These are phyloP conservation scores for Delonix regia DNA, from an alignment of 306 rosid genomes.

Conservation along the genomic window DNA sequence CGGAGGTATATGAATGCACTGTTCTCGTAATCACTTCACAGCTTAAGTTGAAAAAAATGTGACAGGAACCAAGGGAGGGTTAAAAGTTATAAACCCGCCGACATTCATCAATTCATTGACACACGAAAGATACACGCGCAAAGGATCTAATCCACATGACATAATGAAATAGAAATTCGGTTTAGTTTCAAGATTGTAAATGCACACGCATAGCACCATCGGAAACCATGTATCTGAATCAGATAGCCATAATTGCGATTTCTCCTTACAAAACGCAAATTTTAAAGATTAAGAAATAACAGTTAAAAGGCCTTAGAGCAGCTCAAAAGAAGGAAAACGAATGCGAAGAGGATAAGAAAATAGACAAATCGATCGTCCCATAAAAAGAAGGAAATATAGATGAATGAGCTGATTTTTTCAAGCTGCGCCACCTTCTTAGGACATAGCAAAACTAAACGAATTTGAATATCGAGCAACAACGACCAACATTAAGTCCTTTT, in stretches of 20 bases:
- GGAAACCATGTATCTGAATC: slow-evolving; percentile 23
- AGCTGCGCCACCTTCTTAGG: neutral
- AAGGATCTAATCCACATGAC: slow-evolving; percentile 29
- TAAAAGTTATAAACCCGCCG: neutral
- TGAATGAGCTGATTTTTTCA: slow-evolving; percentile 36
- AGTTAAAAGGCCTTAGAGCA: slow-evolving; percentile 25
- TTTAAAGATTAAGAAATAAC: neutral
- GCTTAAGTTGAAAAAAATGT: slow-evolving; percentile 6
- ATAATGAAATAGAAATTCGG: slow-evolving; percentile 34
- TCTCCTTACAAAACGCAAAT: neutral
- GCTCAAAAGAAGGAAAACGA: slow-evolving; percentile 31
- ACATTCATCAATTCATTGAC: slow-evolving; percentile 1
- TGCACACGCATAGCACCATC: slow-evolving; percentile 3
- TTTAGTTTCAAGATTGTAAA: slow-evolving; percentile 35
- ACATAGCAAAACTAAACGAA: slow-evolving; percentile 10
- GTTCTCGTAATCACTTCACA: slow-evolving; percentile 1
- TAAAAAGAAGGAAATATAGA: neutral
- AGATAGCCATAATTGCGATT: neutral
- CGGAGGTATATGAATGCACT: slow-evolving; percentile 17
- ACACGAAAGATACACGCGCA: neutral
- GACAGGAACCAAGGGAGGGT: neutral
- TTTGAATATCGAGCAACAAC: slow-evolving; percentile 3
- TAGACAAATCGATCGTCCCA: slow-evolving; percentile 28
- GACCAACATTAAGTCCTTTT: neutral
- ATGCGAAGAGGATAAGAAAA: neutral